Evolutionary conservation across 2,329 filamentous ascomycete species (phyloP).

Genomic region (Verticillium isaacii): DNA sequence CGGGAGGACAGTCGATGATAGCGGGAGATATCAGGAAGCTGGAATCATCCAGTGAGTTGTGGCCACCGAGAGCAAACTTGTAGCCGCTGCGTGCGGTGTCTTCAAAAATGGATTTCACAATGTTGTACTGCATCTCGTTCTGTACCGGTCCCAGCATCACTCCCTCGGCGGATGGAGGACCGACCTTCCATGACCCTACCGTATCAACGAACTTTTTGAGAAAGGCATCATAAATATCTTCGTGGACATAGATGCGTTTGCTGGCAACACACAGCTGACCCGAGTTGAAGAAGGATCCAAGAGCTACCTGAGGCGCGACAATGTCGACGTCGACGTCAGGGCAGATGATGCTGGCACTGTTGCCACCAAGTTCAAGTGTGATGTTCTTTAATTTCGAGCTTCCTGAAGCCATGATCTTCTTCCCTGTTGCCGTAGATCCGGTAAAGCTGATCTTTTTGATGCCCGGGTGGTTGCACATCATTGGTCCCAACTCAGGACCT

Average conservation of each 20-base stretch:
- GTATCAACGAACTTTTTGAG: slow-evolving; percentile 25
- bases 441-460: slow-evolving; percentile 57
- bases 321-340: slow-evolving; percentile 48
- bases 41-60: slow-evolving; percentile 18
- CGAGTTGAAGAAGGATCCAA: slow-evolving; percentile 45
- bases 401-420: slow-evolving; percentile 43
- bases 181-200: not conserved
- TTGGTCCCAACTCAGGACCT: slow-evolving; percentile 47
- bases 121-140: slow-evolving; percentile 60
- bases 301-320: slow-evolving; percentile 31
- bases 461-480: slow-evolving; percentile 47
- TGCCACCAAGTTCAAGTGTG: slow-evolving; percentile 54
- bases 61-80: slow-evolving; percentile 26
- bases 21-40: slow-evolving; percentile 52
- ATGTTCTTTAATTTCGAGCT: slow-evolving; percentile 48
- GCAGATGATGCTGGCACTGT: slow-evolving; percentile 54
- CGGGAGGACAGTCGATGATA: slow-evolving; percentile 55
- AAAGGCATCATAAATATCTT: slow-evolving; percentile 53
- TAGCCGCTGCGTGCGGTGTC: slow-evolving; percentile 14
- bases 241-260: slow-evolving; percentile 59
- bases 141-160: slow-evolving; percentile 41
- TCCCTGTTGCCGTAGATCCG: slow-evolving; percentile 46
- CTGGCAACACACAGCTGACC: slow-evolving; percentile 52
- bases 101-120: slow-evolving; percentile 43
- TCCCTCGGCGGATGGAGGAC: slow-evolving; percentile 31